phyloP scores from a whole-genome alignment of 306 rosid species.

The Quercus berberidifolia region DNA sequence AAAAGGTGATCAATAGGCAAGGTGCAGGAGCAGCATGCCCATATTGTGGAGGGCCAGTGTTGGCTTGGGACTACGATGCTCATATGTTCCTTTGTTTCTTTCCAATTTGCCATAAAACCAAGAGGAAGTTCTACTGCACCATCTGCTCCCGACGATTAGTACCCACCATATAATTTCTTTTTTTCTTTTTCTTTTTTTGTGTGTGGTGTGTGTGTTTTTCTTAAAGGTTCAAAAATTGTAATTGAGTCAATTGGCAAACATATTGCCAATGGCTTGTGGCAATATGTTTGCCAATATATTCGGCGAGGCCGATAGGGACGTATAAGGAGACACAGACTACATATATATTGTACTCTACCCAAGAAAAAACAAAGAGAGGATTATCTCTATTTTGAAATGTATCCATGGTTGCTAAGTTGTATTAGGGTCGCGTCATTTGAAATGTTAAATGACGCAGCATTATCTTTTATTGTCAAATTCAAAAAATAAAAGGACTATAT shows the following conservation, averaged over 20 bases:
- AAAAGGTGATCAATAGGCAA: conserved; percentile 11
- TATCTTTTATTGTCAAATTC: too few relatives aligned
- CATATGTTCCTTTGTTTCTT: conserved; percentile 26
- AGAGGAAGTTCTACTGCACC: conserved; percentile 28
- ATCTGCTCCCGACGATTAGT: conserved; percentile 26
- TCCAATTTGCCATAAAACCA: conserved; percentile 29
- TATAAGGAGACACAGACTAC: too few relatives aligned
- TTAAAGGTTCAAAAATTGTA: fast-evolving
- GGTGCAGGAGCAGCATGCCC: conserved; percentile 30
- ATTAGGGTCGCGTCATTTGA: too few relatives aligned
- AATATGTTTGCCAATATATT: too few relatives aligned
- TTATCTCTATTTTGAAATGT: too few relatives aligned
- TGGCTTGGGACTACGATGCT: conserved; percentile 28
- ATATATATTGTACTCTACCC: too few relatives aligned
- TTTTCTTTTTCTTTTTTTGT: background rate
- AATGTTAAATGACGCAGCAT: too few relatives aligned
- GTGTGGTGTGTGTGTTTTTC: background rate
- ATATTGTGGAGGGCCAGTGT: conserved; percentile 38
- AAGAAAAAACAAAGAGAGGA: too few relatives aligned
- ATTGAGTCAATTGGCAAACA: fast-evolving
- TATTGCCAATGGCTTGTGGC: too few relatives aligned
- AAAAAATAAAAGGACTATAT: too few relatives aligned
- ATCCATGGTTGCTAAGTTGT: too few relatives aligned
- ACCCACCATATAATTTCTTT: background rate
- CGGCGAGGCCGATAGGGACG: fast-evolving